These are phyloP conservation scores for Pichia thaimueangensis DNA, from an alignment of 805 yeast species.

Conservation along the genomic window DNA sequence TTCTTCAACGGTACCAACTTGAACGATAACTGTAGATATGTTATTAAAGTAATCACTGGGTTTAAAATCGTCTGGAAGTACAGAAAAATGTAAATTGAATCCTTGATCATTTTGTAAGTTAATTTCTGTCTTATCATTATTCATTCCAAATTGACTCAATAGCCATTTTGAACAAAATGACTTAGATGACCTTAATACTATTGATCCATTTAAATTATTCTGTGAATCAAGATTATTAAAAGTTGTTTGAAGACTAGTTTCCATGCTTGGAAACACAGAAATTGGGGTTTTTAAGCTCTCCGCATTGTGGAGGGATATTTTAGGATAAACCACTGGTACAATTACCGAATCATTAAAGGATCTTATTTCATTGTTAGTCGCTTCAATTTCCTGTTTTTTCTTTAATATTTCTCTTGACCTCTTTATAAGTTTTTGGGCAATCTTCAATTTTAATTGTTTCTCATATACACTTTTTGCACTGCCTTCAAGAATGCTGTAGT, in stretches of 20 bases:
- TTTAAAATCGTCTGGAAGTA: conserved; percentile 37
- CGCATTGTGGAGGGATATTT: neutral
- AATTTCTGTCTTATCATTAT: conserved; percentile 16
- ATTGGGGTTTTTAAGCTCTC: neutral
- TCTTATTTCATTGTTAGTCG: conserved; percentile 34
- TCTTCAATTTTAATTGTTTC: conserved; percentile 25
- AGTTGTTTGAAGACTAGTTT: neutral
- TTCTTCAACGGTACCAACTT: conserved; percentile 38
- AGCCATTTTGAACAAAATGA: conserved; percentile 26
- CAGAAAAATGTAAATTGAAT: conserved; percentile 28
- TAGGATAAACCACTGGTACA: conserved; percentile 9
- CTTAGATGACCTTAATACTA: conserved; percentile 30
- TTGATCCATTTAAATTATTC: conserved; percentile 23
- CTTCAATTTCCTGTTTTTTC: conserved; percentile 29
- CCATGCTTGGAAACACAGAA: neutral
- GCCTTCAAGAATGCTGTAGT: conserved; percentile 35
- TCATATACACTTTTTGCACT: conserved; percentile 40
- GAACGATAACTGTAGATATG: conserved; percentile 42
- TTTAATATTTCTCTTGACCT: conserved; percentile 23
- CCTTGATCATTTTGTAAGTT: conserved; percentile 6
- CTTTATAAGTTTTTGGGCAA: conserved; percentile 29
- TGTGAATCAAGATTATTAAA: conserved; percentile 5
- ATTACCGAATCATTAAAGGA: conserved; percentile 24
- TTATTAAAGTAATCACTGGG: conserved; percentile 34
- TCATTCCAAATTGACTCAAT: conserved; percentile 13